Evolutionary conservation across 2,329 filamentous ascomycete species (phyloP).

Genomic region (Colletotrichum tamarilloi): DNA sequence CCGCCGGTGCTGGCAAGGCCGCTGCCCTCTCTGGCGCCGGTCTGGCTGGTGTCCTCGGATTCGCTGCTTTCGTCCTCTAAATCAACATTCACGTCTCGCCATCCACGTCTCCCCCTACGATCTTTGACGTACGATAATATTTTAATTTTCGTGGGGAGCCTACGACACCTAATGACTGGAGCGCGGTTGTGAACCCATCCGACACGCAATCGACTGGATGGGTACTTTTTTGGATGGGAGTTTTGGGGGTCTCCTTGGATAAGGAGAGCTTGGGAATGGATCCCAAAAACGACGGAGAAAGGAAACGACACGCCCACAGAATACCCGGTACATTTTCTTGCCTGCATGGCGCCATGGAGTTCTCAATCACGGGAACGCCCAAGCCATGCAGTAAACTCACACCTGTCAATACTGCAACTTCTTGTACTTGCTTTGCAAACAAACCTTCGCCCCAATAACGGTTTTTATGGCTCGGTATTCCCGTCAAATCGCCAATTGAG

Average conservation of each 20-base stretch:
- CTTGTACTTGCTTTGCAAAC: slow-evolving; percentile 55
- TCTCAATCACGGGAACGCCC: slow-evolving; percentile 42
- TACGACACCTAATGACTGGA: slow-evolving; percentile 53
- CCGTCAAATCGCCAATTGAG: slow-evolving; percentile 35
- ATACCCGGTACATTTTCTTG: slow-evolving; percentile 43
- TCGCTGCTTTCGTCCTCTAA: slow-evolving; percentile 70
- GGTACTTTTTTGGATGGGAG: slow-evolving; percentile 38
- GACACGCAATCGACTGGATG: slow-evolving; percentile 45
- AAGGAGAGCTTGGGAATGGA: slow-evolving; percentile 40
- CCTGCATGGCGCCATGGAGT: slow-evolving; percentile 49
- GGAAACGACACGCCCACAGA: slow-evolving; percentile 47
- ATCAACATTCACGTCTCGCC: slow-evolving; percentile 51
- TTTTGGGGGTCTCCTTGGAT: slow-evolving; percentile 31
- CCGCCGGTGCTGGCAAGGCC: slow-evolving; percentile 67
- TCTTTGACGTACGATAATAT: slow-evolving; percentile 55
- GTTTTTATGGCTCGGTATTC: slow-evolving; percentile 39
- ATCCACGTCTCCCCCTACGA: slow-evolving; percentile 51
- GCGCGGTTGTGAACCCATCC: slow-evolving; percentile 41
- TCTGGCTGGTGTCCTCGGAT: slow-evolving; percentile 69
- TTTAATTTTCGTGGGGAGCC: slow-evolving; percentile 49
- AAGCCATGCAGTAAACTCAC: slow-evolving; percentile 42
- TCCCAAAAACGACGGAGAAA: slow-evolving; percentile 39
- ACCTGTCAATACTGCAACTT: slow-evolving; percentile 46
- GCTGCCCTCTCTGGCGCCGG: slow-evolving; percentile 67
- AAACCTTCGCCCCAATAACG: slow-evolving; percentile 21